These are phyloP conservation scores for Flaveria floridana DNA, from an alignment of 140 eudicot species.

Conservation along the genomic window DNA sequence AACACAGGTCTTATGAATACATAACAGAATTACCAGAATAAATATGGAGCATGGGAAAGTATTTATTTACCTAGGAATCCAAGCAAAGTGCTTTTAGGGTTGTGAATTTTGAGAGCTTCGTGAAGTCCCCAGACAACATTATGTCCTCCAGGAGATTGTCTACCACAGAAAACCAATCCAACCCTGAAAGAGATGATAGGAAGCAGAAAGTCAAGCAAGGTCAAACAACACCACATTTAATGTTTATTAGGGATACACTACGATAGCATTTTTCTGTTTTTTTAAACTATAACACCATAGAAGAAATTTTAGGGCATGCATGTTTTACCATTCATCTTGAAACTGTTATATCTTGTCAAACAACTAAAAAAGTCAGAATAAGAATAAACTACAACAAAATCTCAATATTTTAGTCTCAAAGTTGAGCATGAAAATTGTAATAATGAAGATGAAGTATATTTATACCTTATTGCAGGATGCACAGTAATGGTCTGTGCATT, in stretches of 20 bases:
- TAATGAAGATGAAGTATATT: neutral
- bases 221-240: neutral
- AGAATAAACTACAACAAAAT: neutral
- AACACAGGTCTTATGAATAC: slow-evolving; percentile 5
- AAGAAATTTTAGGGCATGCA: neutral
- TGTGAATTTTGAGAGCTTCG: slow-evolving; percentile 81
- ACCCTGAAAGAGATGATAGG: slow-evolving; percentile 51
- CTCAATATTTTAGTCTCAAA: neutral
- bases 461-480: slow-evolving; percentile 78
- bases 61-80: slow-evolving; percentile 69
- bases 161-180: slow-evolving; percentile 86
- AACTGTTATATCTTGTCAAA: neutral
- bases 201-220: neutral
- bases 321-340: neutral
- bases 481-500: slow-evolving; percentile 79
- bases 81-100: slow-evolving; percentile 59
- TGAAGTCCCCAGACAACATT: slow-evolving; percentile 93
- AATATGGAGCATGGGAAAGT: slow-evolving; percentile 11
- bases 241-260: neutral
- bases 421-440: neutral
- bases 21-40: neutral
- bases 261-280: neutral
- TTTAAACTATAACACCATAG: neutral
- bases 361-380: neutral
- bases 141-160: slow-evolving; percentile 99